Percentiles rank a stretch among this genome's conserved stretches.
phyloP scores from a whole-genome alignment of 768 basidiomycete genomes.

The Hebeloma cylindrosporum region DNA sequence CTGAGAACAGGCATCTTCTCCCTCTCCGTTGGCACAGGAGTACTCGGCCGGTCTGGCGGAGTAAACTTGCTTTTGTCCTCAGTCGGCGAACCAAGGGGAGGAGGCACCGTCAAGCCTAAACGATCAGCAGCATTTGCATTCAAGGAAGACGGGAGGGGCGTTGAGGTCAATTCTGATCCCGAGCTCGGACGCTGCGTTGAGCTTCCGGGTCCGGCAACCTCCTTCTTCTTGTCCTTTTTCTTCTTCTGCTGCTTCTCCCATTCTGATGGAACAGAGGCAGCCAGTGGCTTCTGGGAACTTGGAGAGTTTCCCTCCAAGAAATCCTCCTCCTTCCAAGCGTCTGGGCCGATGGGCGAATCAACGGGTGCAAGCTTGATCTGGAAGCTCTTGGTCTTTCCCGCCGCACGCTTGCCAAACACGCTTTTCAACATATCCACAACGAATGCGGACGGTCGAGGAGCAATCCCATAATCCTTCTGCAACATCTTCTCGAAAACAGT shows the following conservation, averaged over 20 bases:
- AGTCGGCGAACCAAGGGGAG: not conserved
- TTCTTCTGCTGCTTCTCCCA: constrained; percentile 23
- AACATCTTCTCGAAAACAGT: constrained; percentile 62
- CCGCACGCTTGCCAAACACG: constrained; percentile 52
- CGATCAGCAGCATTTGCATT: constrained; percentile 20
- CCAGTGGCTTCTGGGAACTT: too few species aligned
- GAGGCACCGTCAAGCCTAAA: constrained; percentile 8
- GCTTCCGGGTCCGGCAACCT: constrained; percentile 1
- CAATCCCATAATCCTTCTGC: constrained; percentile 46
- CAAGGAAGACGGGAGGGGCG: constrained; percentile 24
- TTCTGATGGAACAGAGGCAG: too few species aligned
- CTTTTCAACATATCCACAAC: constrained; percentile 43
- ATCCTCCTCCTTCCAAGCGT: not conserved
- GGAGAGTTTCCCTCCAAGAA: not conserved
- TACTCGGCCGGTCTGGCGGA: too few species aligned
- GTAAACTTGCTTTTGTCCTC: not conserved
- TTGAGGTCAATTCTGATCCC: constrained; percentile 26
- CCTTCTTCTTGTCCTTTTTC: constrained; percentile 14
- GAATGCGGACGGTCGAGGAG: constrained; percentile 52
- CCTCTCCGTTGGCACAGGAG: not conserved
- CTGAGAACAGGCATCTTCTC: constrained; percentile 20
- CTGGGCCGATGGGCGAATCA: constrained; percentile 29
- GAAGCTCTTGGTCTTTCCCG: constrained; percentile 44
- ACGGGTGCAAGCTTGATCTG: constrained; percentile 60
- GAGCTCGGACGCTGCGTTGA: constrained; percentile 9